Conservation (phyloP, 225 moss, liverwort and hornwort genomes). For the Pleurozium schreberi region DNA sequence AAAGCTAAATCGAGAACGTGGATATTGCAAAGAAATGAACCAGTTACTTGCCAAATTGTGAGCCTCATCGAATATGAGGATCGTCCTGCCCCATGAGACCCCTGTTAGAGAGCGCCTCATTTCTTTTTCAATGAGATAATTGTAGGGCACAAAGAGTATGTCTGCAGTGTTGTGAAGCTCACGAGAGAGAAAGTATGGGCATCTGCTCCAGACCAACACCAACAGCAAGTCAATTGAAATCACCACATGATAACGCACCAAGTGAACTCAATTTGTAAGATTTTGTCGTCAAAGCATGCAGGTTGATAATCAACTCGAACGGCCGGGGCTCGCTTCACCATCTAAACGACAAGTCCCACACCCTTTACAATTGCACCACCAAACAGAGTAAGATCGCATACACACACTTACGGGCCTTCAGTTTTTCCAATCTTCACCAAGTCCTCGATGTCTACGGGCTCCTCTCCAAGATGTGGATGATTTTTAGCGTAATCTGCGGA, state of each 20-base stretch:
- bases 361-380: neutral
- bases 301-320: neutral
- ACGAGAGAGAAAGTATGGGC: constrained; percentile 95
- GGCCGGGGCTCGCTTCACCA: neutral
- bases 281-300: neutral
- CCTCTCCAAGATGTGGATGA: constrained; percentile 76
- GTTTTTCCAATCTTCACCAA: constrained; percentile 79
- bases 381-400: constrained; percentile 1
- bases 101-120: constrained; percentile 86
- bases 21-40: neutral
- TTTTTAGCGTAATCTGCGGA: constrained; percentile 60
- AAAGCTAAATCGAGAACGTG: neutral
- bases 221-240: neutral
- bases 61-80: constrained; percentile 96
- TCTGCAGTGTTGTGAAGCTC: constrained; percentile 90
- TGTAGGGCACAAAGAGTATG: constrained; percentile 88
- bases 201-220: constrained; percentile 45
- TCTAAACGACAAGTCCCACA: neutral
- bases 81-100: constrained; percentile 73
- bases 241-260: neutral
- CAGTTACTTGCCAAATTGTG: constrained; percentile 77
- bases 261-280: neutral
- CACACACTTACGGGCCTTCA: constrained; percentile 90
- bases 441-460: constrained; percentile 96
- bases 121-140: constrained; percentile 93